phyloP scores from a whole-genome alignment of 2,329 filamentous ascomycete genomes.

The Stachybotrys elegans region DNA sequence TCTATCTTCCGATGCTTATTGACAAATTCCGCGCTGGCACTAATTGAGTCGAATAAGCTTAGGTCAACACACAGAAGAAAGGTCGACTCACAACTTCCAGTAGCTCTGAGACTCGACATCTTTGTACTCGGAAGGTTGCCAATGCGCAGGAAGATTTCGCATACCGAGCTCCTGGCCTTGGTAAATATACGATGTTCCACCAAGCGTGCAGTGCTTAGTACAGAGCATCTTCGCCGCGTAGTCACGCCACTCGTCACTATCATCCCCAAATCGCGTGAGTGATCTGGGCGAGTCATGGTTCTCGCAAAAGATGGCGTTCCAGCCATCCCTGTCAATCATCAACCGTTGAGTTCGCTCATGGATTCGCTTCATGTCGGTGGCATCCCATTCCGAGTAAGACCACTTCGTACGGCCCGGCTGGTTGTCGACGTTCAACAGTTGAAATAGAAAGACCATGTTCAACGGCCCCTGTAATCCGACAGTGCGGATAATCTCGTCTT shows the following conservation, averaged over 20 bases:
- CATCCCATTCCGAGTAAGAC: conserved; percentile 42
- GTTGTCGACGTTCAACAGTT: conserved; percentile 55
- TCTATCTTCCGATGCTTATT: neutral
- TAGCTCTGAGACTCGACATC: neutral
- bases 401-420: conserved; percentile 39
- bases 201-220: conserved; percentile 43
- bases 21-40: neutral
- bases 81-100: neutral
- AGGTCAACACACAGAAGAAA: neutral
- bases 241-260: conserved; percentile 40
- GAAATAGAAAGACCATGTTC: conserved; percentile 56
- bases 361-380: conserved; percentile 43
- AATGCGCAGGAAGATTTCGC: no score
- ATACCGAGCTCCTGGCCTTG: conserved; percentile 66
- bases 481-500: conserved; percentile 53
- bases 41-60: neutral
- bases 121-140: no score
- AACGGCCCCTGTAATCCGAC: conserved; percentile 55
- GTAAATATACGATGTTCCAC: conserved; percentile 61
- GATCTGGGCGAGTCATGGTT: conserved; percentile 61
- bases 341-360: conserved; percentile 46
- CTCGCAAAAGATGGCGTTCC: conserved; percentile 61
- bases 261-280: conserved; percentile 49
- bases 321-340: conserved; percentile 49
- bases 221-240: conserved; percentile 55